Conservation (phyloP, 768 basidiomycete genomes). For the Lactarius sanguifluus region DNA sequence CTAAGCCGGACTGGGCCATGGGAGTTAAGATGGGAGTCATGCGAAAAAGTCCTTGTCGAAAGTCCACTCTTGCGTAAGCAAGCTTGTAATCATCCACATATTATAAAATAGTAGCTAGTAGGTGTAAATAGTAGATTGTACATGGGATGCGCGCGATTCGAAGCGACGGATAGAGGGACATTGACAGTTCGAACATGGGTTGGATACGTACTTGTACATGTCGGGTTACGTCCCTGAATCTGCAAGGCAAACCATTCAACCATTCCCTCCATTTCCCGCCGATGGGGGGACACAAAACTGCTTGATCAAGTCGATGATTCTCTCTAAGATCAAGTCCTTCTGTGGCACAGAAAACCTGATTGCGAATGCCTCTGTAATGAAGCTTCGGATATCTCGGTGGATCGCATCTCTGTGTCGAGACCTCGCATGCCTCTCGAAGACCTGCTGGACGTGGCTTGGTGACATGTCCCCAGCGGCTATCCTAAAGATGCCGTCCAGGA, state of each 20-base stretch:
- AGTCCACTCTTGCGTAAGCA: too few species aligned
- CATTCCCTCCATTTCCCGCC: neutral
- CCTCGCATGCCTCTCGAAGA: neutral
- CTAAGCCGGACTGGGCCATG: too few species aligned
- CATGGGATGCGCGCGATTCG: too few species aligned
- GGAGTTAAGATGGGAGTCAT: too few species aligned
- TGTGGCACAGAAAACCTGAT: neutral
- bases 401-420: neutral
- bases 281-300: slow-evolving; percentile 1
- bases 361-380: slow-evolving; percentile 5
- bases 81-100: too few species aligned
- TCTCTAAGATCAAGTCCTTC: slow-evolving; percentile 19
- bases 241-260: neutral
- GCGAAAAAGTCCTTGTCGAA: too few species aligned
- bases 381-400: slow-evolving; percentile 4
- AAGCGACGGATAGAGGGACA: too few species aligned
- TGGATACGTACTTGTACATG: too few species aligned
- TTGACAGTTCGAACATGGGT: too few species aligned
- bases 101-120: too few species aligned
- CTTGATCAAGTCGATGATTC: slow-evolving; percentile 18
- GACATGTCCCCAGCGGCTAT: neutral
- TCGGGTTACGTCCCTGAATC: neutral
- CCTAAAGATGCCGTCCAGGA: slow-evolving; percentile 1
- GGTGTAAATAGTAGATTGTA: too few species aligned
- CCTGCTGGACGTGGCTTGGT: neutral